Conservation (phyloP, 192 early-diverging fungal genomes). For the Coemansia sp. region DNA sequence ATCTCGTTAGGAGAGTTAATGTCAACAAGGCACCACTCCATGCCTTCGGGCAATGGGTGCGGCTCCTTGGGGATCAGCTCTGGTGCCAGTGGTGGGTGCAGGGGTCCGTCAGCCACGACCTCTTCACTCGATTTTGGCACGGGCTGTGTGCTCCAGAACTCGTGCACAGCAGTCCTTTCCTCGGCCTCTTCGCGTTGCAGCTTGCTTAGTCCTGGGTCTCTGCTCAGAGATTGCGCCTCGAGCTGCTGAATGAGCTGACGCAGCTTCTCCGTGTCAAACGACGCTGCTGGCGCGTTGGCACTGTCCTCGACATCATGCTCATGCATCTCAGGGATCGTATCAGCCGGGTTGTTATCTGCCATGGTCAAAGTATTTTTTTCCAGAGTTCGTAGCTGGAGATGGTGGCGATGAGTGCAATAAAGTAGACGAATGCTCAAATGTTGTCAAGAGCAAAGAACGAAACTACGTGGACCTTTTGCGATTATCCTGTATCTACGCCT, state of each 20-base stretch:
- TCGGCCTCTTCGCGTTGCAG: slow-evolving; percentile 44
- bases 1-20: slow-evolving; percentile 71
- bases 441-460: not conserved
- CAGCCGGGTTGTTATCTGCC: slow-evolving; percentile 5
- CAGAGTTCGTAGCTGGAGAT: not conserved
- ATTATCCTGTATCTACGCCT: too few species aligned
- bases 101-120: slow-evolving; percentile 72
- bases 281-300: not conserved
- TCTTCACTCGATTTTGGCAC: slow-evolving; percentile 81
- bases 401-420: not conserved
- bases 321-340: not conserved
- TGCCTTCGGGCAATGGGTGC: slow-evolving; percentile 82
- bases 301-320: slow-evolving; percentile 8
- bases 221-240: slow-evolving; percentile 14
- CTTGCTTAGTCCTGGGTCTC: slow-evolving; percentile 25
- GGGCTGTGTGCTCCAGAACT: slow-evolving; percentile 98
- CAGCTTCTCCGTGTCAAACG: slow-evolving; percentile 32
- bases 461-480: too few species aligned
- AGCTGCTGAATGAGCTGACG: slow-evolving; percentile 35
- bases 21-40: slow-evolving; percentile 88
- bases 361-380: not conserved
- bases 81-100: slow-evolving; percentile 73
- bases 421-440: not conserved
- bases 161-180: slow-evolving; percentile 56
- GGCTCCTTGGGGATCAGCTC: slow-evolving; percentile 83